Evolutionary conservation across 371 early-diverging fungal genomes (phyloP), one percentile per base, ranked within the genome.

Genomic region (Rhizopus stolonifer): DNA sequence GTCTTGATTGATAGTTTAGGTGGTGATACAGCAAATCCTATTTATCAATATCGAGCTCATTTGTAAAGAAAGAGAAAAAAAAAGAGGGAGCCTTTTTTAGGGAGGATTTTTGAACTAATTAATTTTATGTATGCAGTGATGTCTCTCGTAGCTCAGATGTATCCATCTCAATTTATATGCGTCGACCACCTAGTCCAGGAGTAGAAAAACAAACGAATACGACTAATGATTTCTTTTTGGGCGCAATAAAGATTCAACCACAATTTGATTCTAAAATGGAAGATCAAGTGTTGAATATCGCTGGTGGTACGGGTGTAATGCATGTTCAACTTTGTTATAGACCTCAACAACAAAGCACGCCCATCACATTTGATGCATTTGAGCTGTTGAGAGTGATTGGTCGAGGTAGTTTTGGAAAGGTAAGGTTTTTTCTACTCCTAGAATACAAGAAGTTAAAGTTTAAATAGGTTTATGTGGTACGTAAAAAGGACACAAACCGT

Each of bases 321-420:
- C 80, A 77, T 52, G 72, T 88, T 17, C 88, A 90, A 65, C 60
- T 84, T 19, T 86, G 85, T 60, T 91, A 83, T 74, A 83, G 81
- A 56, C 74, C 79, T 23, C 82, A 81, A 44, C 85, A 82, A 17
- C n/a, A 24, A 34, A 26, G 43, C 14, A 38, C 32, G 11, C 45
- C 42, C 17, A 46, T 46, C 18, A 49, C 26, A 26, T 89, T 95
- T 42, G 90, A 95, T 50, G 91, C 95, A 45, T 98, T 98, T 76
- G 94, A 95, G 58, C 72, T 98, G 52, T 82, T 97, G 33, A 91
- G 90, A 66, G 95, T 96, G 25, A 89, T 99, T 59, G 99, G 99
- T 33, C 91, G 92, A 69, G 99, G 98, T 17, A 85, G 86, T 60
- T 97, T 98, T 81, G 97, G 97, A 57, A 98, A 98, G 82, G 93